phyloP scores from a whole-genome alignment of 495 filamentous ascomycete species.

The Monascus purpureus region DNA sequence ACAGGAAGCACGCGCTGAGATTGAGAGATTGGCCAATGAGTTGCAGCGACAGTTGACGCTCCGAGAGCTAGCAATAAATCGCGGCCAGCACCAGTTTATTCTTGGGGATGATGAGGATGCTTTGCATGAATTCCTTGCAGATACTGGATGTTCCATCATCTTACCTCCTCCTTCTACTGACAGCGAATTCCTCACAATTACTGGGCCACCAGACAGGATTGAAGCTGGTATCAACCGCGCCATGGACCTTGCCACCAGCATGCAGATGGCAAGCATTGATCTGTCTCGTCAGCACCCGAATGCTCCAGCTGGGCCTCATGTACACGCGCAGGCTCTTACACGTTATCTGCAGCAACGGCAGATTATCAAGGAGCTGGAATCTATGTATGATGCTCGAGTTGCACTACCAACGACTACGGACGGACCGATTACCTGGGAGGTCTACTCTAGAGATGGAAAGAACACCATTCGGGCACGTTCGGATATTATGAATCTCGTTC shows the following conservation, averaged over 20 bases:
- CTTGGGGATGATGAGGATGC: conserved; percentile 65
- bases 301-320: conserved; percentile 53
- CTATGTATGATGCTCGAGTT: conserved; percentile 64
- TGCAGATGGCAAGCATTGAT: conserved; percentile 68
- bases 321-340: conserved; percentile 70
- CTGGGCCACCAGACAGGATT: conserved; percentile 62
- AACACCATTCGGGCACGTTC: conserved; percentile 65
- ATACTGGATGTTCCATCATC: conserved; percentile 83
- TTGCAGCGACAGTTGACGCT: conserved; percentile 55
- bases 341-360: conserved; percentile 67
- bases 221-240: conserved; percentile 61
- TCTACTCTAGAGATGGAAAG: conserved; percentile 74
- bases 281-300: conserved; percentile 60
- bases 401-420: conserved; percentile 52
- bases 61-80: conserved; percentile 59
- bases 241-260: conserved; percentile 66
- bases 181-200: conserved; percentile 65
- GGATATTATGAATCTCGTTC: conserved; percentile 68
- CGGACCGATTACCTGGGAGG: conserved; percentile 59
- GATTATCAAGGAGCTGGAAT: conserved; percentile 67
- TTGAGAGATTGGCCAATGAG: conserved; percentile 62
- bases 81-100: conserved; percentile 79
- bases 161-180: conserved; percentile 59
- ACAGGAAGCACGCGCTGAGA: conserved; percentile 59
- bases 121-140: conserved; percentile 69